Evolutionary conservation across 495 filamentous ascomycete species (phyloP), one percentile per base, ranked within the genome.

Genomic region (Rusavskia elegans): DNA sequence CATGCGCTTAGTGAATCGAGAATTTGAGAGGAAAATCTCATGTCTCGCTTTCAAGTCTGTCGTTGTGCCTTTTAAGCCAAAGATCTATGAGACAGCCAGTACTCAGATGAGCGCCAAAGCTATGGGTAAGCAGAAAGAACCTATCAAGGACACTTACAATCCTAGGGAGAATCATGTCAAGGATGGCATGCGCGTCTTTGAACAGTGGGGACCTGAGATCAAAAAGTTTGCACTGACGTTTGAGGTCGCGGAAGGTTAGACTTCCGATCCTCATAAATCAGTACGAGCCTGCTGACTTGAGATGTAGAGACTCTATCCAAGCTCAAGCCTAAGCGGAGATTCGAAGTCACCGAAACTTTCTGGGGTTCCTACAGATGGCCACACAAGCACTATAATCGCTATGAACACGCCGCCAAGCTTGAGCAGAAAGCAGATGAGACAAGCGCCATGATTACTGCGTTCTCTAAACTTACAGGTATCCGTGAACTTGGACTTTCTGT

Each of bases 351-450:
- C 13, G 16, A 46, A 29, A 11, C 20, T 29, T 46, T 72, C 30
- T 78, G 74, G 73, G 76, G 76, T 0, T 56, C 59, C 1, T 79
- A 75, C 51, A 58, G 68, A 48, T 79, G 75, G 75, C 77, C 77
- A 5, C 61, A 59, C 45, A 56, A 65, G 37, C 58, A 67, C 20
- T 79, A 78, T 58, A 62, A 61, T 39, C 68, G 76, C 49, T 80
- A 68, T 54, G 56, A 66, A 20, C 59, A 68, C 23, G 61, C 75
- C 1, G 71, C 67, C n/a, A 64, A 64, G 10, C 61, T 78, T 0
- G 76, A 79, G 54, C 58, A 63, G 32, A 68, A 71, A 6, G 70
- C 77, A 11, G 77, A 82, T 52, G 74, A 77, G 41, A 70, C 64
- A 1, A 61, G 63, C 30, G 66, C 62, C 35, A 73, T 80, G 68